Conservation (phyloP, 75 land plant genomes). For the Selaginella tamariscina region DNA sequence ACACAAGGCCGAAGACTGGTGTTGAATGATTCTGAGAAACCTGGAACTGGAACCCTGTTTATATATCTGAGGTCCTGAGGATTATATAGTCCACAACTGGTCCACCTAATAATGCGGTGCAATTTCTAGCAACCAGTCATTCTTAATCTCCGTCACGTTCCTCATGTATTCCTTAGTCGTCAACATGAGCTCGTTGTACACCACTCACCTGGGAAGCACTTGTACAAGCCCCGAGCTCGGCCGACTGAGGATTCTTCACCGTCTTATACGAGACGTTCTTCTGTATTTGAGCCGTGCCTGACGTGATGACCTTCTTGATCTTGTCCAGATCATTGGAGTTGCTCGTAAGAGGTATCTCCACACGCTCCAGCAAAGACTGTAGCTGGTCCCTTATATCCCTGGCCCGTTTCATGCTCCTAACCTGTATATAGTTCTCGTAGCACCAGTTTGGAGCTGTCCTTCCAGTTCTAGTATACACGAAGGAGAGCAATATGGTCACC, state of each 20-base stretch:
- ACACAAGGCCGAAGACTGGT: too few species aligned
- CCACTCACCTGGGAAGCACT: not conserved
- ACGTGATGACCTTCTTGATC: slow-evolving; percentile 76
- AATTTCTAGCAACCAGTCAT: slow-evolving; percentile 1
- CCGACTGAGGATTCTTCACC: slow-evolving; percentile 37
- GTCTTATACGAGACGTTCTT: slow-evolving; percentile 83
- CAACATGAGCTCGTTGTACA: slow-evolving; percentile 5
- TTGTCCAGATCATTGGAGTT: slow-evolving; percentile 60
- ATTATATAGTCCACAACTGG: too few species aligned
- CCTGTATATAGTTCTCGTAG: slow-evolving; percentile 64
- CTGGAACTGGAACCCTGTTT: too few species aligned
- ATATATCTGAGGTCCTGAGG: too few species aligned
- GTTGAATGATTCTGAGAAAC: too few species aligned
- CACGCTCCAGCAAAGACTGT: slow-evolving; percentile 81
- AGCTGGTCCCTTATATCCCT: slow-evolving; percentile 86
- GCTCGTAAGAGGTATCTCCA: slow-evolving; percentile 75
- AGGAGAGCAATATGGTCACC: slow-evolving; percentile 23
- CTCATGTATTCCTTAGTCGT: slow-evolving; percentile 12
- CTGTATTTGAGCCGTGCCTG: slow-evolving; percentile 88
- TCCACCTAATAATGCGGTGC: slow-evolving; percentile 7
- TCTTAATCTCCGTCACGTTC: not conserved
- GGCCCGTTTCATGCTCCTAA: slow-evolving; percentile 96
- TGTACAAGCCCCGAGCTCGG: slow-evolving; percentile 1
- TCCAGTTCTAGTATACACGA: slow-evolving; percentile 81
- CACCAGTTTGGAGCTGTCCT: slow-evolving; percentile 94